Evolutionary conservation across 805 yeast species (phyloP).

Genomic region (Candida morakotiae): DNA sequence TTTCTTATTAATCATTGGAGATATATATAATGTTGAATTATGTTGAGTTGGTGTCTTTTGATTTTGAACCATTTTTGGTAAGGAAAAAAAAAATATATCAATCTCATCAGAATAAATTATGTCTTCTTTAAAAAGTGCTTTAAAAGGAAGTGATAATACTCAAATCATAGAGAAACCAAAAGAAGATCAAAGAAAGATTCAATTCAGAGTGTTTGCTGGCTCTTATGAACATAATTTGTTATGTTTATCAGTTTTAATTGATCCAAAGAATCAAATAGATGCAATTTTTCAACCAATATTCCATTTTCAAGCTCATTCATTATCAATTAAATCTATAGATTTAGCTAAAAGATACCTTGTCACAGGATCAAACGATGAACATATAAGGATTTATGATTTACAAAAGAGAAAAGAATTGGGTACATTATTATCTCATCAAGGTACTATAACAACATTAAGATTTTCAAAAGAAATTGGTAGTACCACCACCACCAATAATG

Average conservation of each 20-base stretch:
- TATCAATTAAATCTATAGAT: constrained; percentile 83
- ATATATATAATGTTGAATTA: constrained; percentile 68
- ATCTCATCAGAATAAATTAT: too few relatives aligned
- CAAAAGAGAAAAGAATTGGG: constrained; percentile 94
- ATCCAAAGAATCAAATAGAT: constrained; percentile 29
- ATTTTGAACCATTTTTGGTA: constrained; percentile 17
- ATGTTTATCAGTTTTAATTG: constrained; percentile 73
- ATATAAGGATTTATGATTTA: constrained; percentile 87
- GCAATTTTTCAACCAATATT: constrained; percentile 88
- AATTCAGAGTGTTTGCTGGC: constrained; percentile 84
- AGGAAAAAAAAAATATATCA: too few relatives aligned
- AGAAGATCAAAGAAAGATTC: constrained; percentile 15
- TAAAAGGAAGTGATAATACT: constrained; percentile 7
- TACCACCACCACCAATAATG: too few relatives aligned
- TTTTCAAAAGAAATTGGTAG: constrained; percentile 56
- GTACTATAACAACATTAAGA: constrained; percentile 73
- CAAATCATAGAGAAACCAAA: background rate
- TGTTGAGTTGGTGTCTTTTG: constrained; percentile 50
- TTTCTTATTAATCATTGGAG: constrained; percentile 54
- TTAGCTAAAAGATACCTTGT: constrained; percentile 80
- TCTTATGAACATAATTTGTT: constrained; percentile 91
- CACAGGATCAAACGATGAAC: constrained; percentile 94
- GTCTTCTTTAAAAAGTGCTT: constrained; percentile 7
- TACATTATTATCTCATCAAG: constrained; percentile 81
- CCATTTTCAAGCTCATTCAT: constrained; percentile 92